phyloP scores from a whole-genome alignment of 495 filamentous ascomycete species.

The Aspergillus panamensis region DNA sequence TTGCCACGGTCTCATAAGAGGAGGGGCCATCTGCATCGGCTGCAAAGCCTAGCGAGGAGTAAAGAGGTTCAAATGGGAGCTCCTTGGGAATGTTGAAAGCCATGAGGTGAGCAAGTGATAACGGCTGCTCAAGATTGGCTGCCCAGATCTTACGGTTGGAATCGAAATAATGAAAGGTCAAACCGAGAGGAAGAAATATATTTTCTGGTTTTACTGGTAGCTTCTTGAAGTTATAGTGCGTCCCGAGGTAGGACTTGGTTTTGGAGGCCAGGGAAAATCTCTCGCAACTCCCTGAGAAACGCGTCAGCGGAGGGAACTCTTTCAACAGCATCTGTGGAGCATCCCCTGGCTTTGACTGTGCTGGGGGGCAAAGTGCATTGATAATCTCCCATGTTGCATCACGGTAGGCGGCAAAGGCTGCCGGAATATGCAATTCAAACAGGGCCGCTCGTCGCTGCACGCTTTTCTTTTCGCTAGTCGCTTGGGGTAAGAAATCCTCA shows the following conservation, averaged over 20 bases:
- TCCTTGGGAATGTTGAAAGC: conserved; percentile 28
- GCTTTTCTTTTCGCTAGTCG: conserved; percentile 8
- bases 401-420: conserved; percentile 50
- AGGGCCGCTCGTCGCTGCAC: conserved; percentile 38
- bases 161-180: conserved; percentile 25
- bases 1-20: conserved; percentile 41
- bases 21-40: conserved; percentile 22
- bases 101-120: conserved; percentile 41
- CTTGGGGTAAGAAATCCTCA: conserved; percentile 57
- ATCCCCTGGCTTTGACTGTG: neutral
- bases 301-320: conserved; percentile 27
- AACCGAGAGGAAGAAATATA: conserved; percentile 22
- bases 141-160: conserved; percentile 28
- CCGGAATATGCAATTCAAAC: conserved; percentile 55
- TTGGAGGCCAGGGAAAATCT: conserved; percentile 36
- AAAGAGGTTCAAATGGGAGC: conserved; percentile 23
- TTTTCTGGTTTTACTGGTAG: conserved; percentile 22
- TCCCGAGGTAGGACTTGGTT: conserved; percentile 40
- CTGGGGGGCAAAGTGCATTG: conserved; percentile 31
- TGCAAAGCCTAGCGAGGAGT: conserved; percentile 17
- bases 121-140: conserved; percentile 15
- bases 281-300: conserved; percentile 25
- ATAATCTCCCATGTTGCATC: conserved; percentile 48
- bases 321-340: conserved; percentile 8
- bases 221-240: conserved; percentile 37